Evolutionary conservation across 768 basidiomycete genomes (phyloP), one percentile per base, ranked within the genome.

Genomic region (Podaxis sp.): DNA sequence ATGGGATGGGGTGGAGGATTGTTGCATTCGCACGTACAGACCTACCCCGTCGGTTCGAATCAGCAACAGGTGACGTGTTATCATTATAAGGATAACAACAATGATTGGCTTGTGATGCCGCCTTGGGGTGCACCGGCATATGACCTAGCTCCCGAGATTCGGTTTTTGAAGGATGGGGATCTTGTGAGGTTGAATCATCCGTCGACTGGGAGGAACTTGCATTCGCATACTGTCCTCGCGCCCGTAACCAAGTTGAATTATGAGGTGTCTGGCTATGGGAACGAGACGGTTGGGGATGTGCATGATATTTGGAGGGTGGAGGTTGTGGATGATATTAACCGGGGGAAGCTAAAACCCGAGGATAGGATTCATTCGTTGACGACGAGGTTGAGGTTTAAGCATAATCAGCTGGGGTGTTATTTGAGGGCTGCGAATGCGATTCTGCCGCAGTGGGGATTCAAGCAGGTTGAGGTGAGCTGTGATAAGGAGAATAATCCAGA

Each of bases 51-150:
- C 22, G 97, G 96, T 12, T 97, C 95, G 0, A 79, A 79, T 61
- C 97, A 99, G 72, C 97, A 99, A 70, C 97, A 99, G 75, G 88
- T 99, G 3, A 99, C 97, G 0, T 99, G 97, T 75, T 99, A 99
- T 74, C 97, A 99, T 78, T 99, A 99, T 85, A 98, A 97, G 78
- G 97, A 99, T 71, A 87, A 89, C 53, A 99, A 99, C 82, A 99
- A 99, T 77, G 82, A 98, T 51, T 99, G 94, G 91, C 69, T 78
- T 17, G 72, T 99, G 66, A 79, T 88, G 1, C 95, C 94, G 5
- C 80, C 79, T 0, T 98, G 96, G 97, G 85, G 90, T 38, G 86
- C 90, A 64, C 79, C 85, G 0, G 71, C 74, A 0, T 85, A 89
- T 70, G 82, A 93, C 68, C 85, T 84, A 3, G 83, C 90, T 57